Percentiles rank a stretch among this genome's conserved stretches.
phyloP scores from a whole-genome alignment of 257 asterid species.

The Solanum infundibuliforme region DNA sequence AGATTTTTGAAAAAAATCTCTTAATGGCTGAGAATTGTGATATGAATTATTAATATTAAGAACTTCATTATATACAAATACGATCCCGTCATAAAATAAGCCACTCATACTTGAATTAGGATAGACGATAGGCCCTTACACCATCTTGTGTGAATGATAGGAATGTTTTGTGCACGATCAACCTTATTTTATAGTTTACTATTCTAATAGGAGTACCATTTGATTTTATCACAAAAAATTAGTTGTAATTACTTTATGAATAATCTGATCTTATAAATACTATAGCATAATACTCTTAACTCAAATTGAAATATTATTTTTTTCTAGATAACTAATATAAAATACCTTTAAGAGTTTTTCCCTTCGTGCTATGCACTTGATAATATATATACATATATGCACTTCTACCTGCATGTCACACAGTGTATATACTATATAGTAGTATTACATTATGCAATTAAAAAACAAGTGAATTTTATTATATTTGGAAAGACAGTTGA shows the following conservation, averaged over 20 bases:
- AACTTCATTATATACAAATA: not conserved
- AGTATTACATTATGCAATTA: not conserved
- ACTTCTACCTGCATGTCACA: not conserved
- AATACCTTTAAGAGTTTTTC: not conserved
- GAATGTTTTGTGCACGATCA: not conserved
- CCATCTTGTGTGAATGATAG: not conserved
- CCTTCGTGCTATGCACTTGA: constrained; percentile 1
- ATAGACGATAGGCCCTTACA: not conserved
- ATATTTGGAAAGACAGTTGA: not conserved
- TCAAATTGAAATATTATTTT: not conserved
- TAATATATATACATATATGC: not conserved
- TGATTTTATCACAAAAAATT: not conserved
- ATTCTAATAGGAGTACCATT: not conserved
- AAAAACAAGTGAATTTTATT: not conserved
- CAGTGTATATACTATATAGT: not conserved
- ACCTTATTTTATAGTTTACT: not conserved
- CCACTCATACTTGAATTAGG: not conserved
- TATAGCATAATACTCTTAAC: not conserved
- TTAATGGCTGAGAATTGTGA: not conserved
- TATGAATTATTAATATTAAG: not conserved
- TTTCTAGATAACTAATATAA: not conserved
- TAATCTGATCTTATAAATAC: not conserved
- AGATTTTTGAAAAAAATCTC: not conserved
- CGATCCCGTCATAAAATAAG: not conserved
- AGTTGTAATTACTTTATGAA: not conserved